Base-by-base conservation (phyloP, 352 stramenopile species). In the Achlya hypogyna region DNA sequence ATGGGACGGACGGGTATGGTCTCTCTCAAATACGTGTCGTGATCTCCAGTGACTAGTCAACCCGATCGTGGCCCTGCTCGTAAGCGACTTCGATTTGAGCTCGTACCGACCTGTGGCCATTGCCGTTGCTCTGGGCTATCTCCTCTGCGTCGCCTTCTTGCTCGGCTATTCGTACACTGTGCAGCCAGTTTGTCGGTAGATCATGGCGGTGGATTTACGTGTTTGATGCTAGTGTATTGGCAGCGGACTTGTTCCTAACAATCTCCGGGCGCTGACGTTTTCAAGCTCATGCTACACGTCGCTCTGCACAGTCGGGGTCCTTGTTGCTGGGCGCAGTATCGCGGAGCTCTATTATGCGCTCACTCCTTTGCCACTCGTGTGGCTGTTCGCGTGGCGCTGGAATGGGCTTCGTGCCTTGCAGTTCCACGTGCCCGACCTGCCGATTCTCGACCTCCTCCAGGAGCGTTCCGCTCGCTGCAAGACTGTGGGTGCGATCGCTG, bases 251-350 rank as follows among this genome's bases (percentile, higher is more conserved):
- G 20, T 67, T 18, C 60, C 60, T 34, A 67, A 67, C 60, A 67
- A 67, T 27, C 45, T 67, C 25, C 60, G 60, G 16, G 60, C 49
- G n/a, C 32, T 67, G 22, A 67, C 28, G n/a, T 67, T 67, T 28
- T 67, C 60, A n/a, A 67, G 60, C 51, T 67, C 60, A 6, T 31
- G 43, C 20, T 67, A 67, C 51, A 58, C 60, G 32, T 51, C n/a
- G 22, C 5, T 58, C 16, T 56, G 45, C 47, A 45, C 49, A 27
- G 35, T 67, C 40, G n/a, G 22, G 23, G 49, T 67, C 28, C 35
- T 49, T 5, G 16, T 56, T 22, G 29, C 42, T 28, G 51, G 34
- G 20, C 42, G 0, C 4, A 0, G 10, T 34, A 67, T 60, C 0
- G 27, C 32, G 18, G n/a, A 8, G 32, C 43, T 67, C 27, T 67